Base-by-base conservation (phyloP, 306 rosid species). In the Lablab purpureus region DNA sequence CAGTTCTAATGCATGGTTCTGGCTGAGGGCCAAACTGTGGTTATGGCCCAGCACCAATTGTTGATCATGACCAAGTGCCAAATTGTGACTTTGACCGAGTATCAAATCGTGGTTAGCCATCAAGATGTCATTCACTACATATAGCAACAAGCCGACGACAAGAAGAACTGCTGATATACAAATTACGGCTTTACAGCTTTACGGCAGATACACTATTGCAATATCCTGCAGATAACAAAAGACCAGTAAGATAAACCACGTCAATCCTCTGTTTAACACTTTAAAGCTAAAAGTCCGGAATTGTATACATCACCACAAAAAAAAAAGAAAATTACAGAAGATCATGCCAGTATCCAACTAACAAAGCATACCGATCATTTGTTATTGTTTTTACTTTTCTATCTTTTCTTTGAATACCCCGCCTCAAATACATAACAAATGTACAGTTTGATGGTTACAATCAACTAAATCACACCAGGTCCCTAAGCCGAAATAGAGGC, bases 31-130 rank as follows among this genome's bases (percentile, higher is more conserved):
- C 84, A 91, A 10, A 82, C 84, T 84, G 79, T 89, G 94, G 87
- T 83, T 84, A 72, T 94, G 97, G 46, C 85, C 90, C 80, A 92
- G 63, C 73, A 85, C 87, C 87, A 89, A 63, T 58, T 83, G 96
- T 74, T 87, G 97, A 67, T 92, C 94, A 73, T 91, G 98, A 71
- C 97, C 90, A 47, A 83, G 87, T 28, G 89, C 93, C 79, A 87
- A 68, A 85, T 82, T 92, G 85, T 88, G 98, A 85, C 64, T 87
- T 82, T 89, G 94, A 71, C 97, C 97, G 40, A 94, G 93, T 74
- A 94, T 83, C 88, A 92, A 69, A 51, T 94, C 97, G 34, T 91
- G 92, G 85, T 87, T 92, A 36, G 97, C 92, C 97, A 92, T 92
- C 77, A 75, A 67, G 75, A 47, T 73, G 75, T 54, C 67, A 68